phyloP scores from a whole-genome alignment of 768 basidiomycete genomes.

The Podaxis sp. region DNA sequence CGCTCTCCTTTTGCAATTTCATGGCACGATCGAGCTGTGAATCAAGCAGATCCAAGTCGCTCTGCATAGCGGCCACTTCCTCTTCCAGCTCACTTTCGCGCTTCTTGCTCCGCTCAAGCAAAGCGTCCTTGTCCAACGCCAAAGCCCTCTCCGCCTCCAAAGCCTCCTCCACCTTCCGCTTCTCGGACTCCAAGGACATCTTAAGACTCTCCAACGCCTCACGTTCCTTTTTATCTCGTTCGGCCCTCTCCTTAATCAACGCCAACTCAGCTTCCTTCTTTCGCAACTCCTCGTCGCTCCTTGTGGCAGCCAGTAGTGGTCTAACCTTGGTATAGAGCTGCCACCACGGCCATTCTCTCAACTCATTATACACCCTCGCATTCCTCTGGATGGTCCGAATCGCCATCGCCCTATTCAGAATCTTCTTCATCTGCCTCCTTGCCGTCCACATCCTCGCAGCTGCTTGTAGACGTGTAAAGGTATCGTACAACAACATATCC shows the following conservation, averaged over 20 bases:
- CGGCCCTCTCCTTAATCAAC: constrained; percentile 79
- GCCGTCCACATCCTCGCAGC: constrained; percentile 83
- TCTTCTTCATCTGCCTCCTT: constrained; percentile 89
- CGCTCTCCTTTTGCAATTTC: constrained; percentile 73
- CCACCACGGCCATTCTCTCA: constrained; percentile 99
- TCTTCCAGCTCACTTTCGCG: constrained; percentile 87
- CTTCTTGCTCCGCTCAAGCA: constrained; percentile 81
- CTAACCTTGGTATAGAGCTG: constrained; percentile 95
- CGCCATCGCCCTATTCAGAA: constrained; percentile 88
- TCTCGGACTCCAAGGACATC: constrained; percentile 82
- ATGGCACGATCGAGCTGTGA: constrained; percentile 83
- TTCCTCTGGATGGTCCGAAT: constrained; percentile 93
- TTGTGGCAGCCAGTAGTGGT: constrained; percentile 88
- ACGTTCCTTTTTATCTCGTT: constrained; percentile 81
- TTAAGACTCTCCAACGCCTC: constrained; percentile 77
- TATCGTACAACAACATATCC: constrained; percentile 82
- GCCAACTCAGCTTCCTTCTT: constrained; percentile 84
- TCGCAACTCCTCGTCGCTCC: constrained; percentile 89
- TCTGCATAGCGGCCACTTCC: constrained; percentile 75
- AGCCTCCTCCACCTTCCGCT: constrained; percentile 76
- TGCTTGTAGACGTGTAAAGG: constrained; percentile 89
- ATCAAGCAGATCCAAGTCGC: constrained; percentile 82
- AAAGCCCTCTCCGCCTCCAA: constrained; percentile 82
- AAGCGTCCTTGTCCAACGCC: constrained; percentile 77
- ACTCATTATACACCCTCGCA: constrained; percentile 85